phyloP scores from a whole-genome alignment of 2,329 filamentous ascomycete species.

The Fusarium gaditjirri region DNA sequence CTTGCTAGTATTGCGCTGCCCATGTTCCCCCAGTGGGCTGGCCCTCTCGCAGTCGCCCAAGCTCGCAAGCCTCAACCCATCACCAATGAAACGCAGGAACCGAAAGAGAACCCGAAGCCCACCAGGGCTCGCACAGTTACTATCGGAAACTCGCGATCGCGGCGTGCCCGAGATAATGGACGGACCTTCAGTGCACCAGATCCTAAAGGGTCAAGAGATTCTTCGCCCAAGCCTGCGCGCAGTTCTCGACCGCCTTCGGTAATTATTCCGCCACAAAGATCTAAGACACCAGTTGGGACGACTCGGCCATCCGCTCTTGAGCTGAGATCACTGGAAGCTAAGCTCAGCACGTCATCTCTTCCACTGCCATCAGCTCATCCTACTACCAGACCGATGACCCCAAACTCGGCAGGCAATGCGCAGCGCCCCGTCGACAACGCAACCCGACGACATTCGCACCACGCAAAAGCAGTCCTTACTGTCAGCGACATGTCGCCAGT shows the following conservation, averaged over 20 bases:
- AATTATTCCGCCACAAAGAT: constrained; percentile 40
- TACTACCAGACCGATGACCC: constrained; percentile 65
- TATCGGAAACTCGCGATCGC: constrained; percentile 60
- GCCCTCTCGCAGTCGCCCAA: constrained; percentile 83
- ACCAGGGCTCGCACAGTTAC: constrained; percentile 76
- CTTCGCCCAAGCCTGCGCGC: constrained; percentile 44
- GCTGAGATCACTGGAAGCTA: constrained; percentile 65
- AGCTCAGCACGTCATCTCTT: constrained; percentile 74
- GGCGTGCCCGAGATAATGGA: constrained; percentile 56
- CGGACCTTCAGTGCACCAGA: constrained; percentile 60
- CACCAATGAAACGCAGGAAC: constrained; percentile 45
- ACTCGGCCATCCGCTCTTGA: constrained; percentile 63
- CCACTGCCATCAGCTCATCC: constrained; percentile 69
- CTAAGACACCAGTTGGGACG: constrained; percentile 50
- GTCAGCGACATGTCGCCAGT: constrained; percentile 70
- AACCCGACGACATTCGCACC: constrained; percentile 69
- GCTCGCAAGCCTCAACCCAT: constrained; percentile 74
- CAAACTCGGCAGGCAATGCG: constrained; percentile 64
- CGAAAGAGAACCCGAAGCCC: constrained; percentile 57
- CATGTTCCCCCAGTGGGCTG: constrained; percentile 79
- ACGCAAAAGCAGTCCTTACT: constrained; percentile 65
- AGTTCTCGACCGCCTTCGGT: constrained; percentile 32
- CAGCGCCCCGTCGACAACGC: constrained; percentile 61
- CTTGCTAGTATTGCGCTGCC: constrained; percentile 80
- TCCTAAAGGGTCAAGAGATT: constrained; percentile 45